Conservation (phyloP, 2,329 filamentous ascomycete genomes). For the Alternaria longipes region DNA sequence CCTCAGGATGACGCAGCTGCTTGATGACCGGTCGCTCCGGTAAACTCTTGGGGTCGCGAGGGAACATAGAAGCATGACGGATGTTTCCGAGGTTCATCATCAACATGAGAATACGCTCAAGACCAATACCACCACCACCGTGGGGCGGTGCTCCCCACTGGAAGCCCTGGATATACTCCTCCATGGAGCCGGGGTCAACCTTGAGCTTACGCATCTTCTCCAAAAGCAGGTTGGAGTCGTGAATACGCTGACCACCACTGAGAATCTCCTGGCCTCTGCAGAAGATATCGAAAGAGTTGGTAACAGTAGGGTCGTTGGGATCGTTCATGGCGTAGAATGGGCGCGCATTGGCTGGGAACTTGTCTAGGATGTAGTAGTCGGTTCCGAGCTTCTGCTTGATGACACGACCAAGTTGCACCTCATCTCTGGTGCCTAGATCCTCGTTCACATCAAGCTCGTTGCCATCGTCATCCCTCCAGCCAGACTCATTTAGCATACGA, state of each 20-base stretch:
- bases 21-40: slow-evolving; percentile 71
- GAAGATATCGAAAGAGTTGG: slow-evolving; percentile 96
- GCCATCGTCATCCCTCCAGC: slow-evolving; percentile 80
- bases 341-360: slow-evolving; percentile 83
- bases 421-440: slow-evolving; percentile 84
- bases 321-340: slow-evolving; percentile 94
- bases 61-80: slow-evolving; percentile 85
- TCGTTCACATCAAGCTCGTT: slow-evolving; percentile 75
- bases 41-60: slow-evolving; percentile 87
- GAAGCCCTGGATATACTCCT: slow-evolving; percentile 89
- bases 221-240: slow-evolving; percentile 77
- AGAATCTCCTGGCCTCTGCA: slow-evolving; percentile 92
- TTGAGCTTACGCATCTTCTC: slow-evolving; percentile 79
- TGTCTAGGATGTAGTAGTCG: slow-evolving; percentile 94
- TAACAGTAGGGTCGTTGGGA: slow-evolving; percentile 73
- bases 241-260: slow-evolving; percentile 91
- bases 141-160: slow-evolving; percentile 89
- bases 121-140: slow-evolving; percentile 86
- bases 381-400: slow-evolving; percentile 87
- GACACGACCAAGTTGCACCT: slow-evolving; percentile 84
- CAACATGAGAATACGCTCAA: slow-evolving; percentile 88
- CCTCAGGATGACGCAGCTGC: slow-evolving; percentile 83
- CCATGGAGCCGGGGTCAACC: slow-evolving; percentile 82
- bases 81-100: slow-evolving; percentile 89
- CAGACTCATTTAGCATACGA: slow-evolving; percentile 79